These are phyloP conservation scores for Trichoderma aggressivum DNA, from an alignment of 2,329 filamentous ascomycete genomes.

Conservation along the genomic window DNA sequence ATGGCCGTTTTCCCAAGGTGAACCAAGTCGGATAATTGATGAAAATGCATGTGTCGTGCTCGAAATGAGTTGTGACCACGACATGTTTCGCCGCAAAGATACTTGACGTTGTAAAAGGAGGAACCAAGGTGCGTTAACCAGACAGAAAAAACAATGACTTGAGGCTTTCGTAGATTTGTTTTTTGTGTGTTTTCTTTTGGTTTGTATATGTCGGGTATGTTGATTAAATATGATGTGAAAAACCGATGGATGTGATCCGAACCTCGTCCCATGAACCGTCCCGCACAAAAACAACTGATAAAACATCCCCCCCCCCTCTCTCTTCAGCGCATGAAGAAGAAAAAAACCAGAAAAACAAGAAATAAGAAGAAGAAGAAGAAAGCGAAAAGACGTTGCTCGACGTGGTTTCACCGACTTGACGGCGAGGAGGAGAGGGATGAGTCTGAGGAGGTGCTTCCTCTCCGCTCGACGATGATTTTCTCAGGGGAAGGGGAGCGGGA, in stretches of 20 bases:
- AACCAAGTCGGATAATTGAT: not conserved
- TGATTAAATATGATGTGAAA: slow-evolving; percentile 4
- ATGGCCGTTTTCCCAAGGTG: not conserved
- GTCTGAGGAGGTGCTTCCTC: slow-evolving; percentile 23
- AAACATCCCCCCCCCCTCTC: not conserved
- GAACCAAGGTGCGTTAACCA: not conserved
- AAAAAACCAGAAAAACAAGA: too few species aligned
- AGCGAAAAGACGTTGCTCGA: not conserved
- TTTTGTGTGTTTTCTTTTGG: not conserved
- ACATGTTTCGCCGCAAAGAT: not conserved
- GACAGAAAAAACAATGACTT: not conserved
- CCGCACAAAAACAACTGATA: not conserved
- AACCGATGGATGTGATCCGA: not conserved
- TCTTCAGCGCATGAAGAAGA: not conserved
- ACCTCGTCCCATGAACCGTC: not conserved
- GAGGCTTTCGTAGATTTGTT: not conserved
- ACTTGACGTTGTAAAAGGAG: not conserved
- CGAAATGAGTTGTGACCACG: not conserved
- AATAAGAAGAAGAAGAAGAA: not conserved
- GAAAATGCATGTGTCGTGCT: not conserved
- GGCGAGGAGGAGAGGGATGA: slow-evolving; percentile 1
- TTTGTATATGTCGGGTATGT: not conserved
- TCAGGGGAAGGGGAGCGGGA: slow-evolving; percentile 33
- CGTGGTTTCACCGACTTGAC: not conserved
- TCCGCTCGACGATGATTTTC: slow-evolving; percentile 40